Percentiles rank a stretch among this genome's conserved stretches.
These are phyloP conservation scores for Strobilomyces echinocephalus DNA, from an alignment of 768 basidiomycete genomes.

Conservation along the genomic window DNA sequence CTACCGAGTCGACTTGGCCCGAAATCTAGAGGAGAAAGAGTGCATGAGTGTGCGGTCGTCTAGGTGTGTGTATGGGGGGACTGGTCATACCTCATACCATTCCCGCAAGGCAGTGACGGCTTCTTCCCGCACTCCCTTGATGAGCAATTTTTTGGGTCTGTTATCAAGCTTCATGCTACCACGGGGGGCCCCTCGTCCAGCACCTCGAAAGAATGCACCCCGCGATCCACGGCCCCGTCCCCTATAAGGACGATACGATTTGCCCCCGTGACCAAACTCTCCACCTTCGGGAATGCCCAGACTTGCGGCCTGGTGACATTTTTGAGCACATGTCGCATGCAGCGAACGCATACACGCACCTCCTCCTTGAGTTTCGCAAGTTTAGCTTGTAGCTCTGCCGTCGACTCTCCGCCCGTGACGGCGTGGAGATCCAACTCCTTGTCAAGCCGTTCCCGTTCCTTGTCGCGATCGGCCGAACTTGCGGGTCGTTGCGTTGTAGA, in stretches of 20 bases:
- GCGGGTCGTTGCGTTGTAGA: slow-evolving; percentile 20
- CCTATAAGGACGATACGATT: slow-evolving; percentile 61
- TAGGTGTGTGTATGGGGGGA: neutral
- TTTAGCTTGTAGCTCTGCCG: slow-evolving; percentile 69
- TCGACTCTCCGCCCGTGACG: slow-evolving; percentile 42
- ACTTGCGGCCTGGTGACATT: slow-evolving; percentile 56
- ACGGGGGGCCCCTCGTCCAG: slow-evolving; percentile 61
- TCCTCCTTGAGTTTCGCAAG: slow-evolving; percentile 76
- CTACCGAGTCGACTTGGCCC: slow-evolving; percentile 67
- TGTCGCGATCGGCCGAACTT: slow-evolving; percentile 36
- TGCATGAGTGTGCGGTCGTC: neutral
- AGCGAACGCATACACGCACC: slow-evolving; percentile 39
- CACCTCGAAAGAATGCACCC: slow-evolving; percentile 56
- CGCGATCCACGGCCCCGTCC: slow-evolving; percentile 58
- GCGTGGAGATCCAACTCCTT: slow-evolving; percentile 73
- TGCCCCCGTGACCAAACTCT: slow-evolving; percentile 32
- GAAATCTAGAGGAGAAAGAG: slow-evolving; percentile 41
- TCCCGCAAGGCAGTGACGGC: slow-evolving; percentile 60
- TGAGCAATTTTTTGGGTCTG: slow-evolving; percentile 71
- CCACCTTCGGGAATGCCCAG: slow-evolving; percentile 58
- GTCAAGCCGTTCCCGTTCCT: slow-evolving; percentile 67
- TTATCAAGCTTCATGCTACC: slow-evolving; percentile 88
- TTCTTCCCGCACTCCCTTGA: slow-evolving; percentile 62
- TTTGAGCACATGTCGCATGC: slow-evolving; percentile 6
- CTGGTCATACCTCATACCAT: slow-evolving; percentile 70